phyloP scores from a whole-genome alignment of 2,329 filamentous ascomycete genomes.

The Aspergillus phoenicis region DNA sequence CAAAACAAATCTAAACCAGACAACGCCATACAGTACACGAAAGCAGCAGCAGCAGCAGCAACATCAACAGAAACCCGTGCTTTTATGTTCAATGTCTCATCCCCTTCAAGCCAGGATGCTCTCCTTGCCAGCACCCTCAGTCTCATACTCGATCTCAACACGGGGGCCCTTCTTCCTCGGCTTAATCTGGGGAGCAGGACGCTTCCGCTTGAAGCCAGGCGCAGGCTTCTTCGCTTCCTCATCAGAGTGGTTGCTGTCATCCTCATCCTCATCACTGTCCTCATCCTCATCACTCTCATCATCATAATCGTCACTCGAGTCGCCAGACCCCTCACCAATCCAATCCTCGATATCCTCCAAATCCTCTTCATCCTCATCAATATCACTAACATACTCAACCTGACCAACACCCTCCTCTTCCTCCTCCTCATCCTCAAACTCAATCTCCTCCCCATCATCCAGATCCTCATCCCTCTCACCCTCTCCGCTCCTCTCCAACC shows the following conservation, averaged over 20 bases:
- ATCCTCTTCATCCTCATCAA: slow-evolving; percentile 76
- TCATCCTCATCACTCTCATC: slow-evolving; percentile 57
- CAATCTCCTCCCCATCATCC: slow-evolving; percentile 81
- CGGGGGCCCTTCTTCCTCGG: slow-evolving; percentile 64
- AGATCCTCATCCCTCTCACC: slow-evolving; percentile 82
- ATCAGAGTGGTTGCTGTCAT: slow-evolving; percentile 38
- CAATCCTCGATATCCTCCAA: slow-evolving; percentile 97
- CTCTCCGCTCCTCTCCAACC: slow-evolving; percentile 84
- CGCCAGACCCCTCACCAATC: slow-evolving; percentile 71
- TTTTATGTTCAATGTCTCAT: slow-evolving; percentile 12
- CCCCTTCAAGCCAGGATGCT: slow-evolving; percentile 43
- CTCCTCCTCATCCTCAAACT: slow-evolving; percentile 71
- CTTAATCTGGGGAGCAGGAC: slow-evolving; percentile 54
- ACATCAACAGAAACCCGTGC: slow-evolving; percentile 10
- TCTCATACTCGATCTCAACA: slow-evolving; percentile 78
- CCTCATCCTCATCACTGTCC: slow-evolving; percentile 56
- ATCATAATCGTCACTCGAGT: slow-evolving; percentile 54
- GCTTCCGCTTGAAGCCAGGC: slow-evolving; percentile 60
- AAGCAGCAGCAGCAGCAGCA: slow-evolving; percentile 3
- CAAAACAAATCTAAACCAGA: slow-evolving; percentile 22
- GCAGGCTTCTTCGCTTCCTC: slow-evolving; percentile 51
- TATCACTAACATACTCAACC: slow-evolving; percentile 91
- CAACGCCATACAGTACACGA: slow-evolving; percentile 38
- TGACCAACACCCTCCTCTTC: slow-evolving; percentile 72
- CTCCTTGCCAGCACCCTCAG: slow-evolving; percentile 63